Evolutionary conservation across 305 asterid species (phyloP), one percentile per base, ranked within the genome.

Genomic region (Lippia alba): DNA sequence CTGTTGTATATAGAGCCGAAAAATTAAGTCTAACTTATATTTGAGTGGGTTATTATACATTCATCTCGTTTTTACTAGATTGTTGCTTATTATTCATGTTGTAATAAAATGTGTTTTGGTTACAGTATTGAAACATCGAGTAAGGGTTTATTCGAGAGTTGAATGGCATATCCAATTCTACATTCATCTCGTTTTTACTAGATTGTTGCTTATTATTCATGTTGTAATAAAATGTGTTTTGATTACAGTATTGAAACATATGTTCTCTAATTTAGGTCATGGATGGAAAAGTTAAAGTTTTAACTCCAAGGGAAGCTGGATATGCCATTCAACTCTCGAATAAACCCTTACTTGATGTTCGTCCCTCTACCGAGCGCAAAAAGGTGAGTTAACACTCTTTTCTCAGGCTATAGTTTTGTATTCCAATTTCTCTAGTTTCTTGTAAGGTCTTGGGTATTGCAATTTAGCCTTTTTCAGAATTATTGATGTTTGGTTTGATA

Each of bases 281-380:
- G 80, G 95, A 89, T 34, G 96, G 91, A 66, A 94, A 90, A 78
- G 97, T 94, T 70, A 91, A 94, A 79, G 77, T 87, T 78, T 86
- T 91, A 49, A 81, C 96, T 59, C 97, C 99, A 63, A 87, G 84
- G 81, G 97, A 94, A 90, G 96, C 99, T 87, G 99, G 99, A 58
- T 94, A 91, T 81, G 99, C 97, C 57, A 82, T 94, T 77, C 92
- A 88, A 80, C 96, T 94, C 69, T 88, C 97, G 3, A 80, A 80
- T 74, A 94, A 87, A 82, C 74, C 86, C 66, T 80, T 94, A 71
- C 96, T 94, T n/a, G 99, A 94, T 74, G 99, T 94, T 56, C 97
- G 99, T 46, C 99, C 99, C 75, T 83, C 92, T 20, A 74, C 73
- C 3, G 97, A 91, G 83, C 96, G 84, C 24, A 36, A 80, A 64